Evolutionary conservation across 768 basidiomycete species (phyloP).

Genomic region (Dacryopinax spathularia): DNA sequence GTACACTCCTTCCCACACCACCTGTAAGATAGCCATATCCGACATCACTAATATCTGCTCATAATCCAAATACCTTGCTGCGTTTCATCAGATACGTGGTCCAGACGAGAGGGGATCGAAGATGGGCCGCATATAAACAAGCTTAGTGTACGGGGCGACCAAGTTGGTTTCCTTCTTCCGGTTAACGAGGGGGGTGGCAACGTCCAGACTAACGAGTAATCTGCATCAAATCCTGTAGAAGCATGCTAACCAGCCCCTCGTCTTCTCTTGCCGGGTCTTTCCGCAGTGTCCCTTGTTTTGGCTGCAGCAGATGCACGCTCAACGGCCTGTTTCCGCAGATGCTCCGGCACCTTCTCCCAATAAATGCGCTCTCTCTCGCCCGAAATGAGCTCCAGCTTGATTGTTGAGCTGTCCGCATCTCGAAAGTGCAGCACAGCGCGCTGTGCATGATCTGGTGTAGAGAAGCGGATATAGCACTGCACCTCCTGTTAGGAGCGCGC

Average conservation of each 20-base stretch:
- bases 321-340: slow-evolving; percentile 48
- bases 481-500: neutral
- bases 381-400: slow-evolving; percentile 41
- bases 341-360: slow-evolving; percentile 69
- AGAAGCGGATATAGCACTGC: slow-evolving; percentile 62
- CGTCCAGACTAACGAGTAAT: too few species aligned
- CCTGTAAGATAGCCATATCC: too few species aligned
- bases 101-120: too few species aligned
- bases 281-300: neutral
- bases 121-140: too few species aligned
- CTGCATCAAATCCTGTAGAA: too few species aligned
- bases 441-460: slow-evolving; percentile 35
- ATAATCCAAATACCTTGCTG: too few species aligned
- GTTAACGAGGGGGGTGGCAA: too few species aligned
- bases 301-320: slow-evolving; percentile 9
- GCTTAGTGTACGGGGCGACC: too few species aligned
- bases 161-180: too few species aligned
- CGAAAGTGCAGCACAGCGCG: slow-evolving; percentile 35
- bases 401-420: slow-evolving; percentile 17
- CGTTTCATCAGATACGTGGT: too few species aligned
- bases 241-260: neutral
- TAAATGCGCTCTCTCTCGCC: slow-evolving; percentile 58
- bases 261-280: neutral
- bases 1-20: too few species aligned
- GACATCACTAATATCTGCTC: too few species aligned